Base-by-base conservation (phyloP, 495 filamentous ascomycete genomes). In the Penicillium ucsense region DNA sequence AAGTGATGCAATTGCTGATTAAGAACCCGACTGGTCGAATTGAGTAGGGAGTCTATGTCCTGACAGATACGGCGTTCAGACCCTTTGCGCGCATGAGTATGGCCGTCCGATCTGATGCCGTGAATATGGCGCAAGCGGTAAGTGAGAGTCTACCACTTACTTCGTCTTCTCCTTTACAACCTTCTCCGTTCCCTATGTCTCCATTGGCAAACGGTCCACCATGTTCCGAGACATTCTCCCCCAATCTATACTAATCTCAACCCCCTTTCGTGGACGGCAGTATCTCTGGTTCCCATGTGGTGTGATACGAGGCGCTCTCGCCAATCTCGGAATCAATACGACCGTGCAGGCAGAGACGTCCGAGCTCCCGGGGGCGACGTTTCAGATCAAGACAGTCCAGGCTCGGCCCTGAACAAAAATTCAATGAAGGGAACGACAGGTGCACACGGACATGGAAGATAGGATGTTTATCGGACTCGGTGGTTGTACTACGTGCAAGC, bases 231-330 rank as follows among this genome's bases (percentile, higher is more conserved):
- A 20, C 20, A 20, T 20, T 20, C 20, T 20, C 20, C 20, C 20
- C 20, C 20, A 20, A 20, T 20, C 20, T 20, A 20, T 20, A 20
- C 20, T 20, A 20, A 20, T 20, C 20, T 20, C 20, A 20, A 20
- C 20, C 20, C 20, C 20, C 20, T 20, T 20, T 20, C 20, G 20
- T 20, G 20, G 20, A 20, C 20, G 20, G 20, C 20, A 91, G 87
- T 95, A 90, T 63, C 76, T 98, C 9, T 95, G 85, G 82, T 94
- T 96, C 62, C 92, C 92, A 4, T 91, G 88, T 56, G 92, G 92
- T 48, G 73, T 98, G 12, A 84, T 98, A 41, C 76, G 91, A 36
- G 92, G 92, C 43, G 87, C 88, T 33, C 72, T 98, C 20, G 84
- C 89, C 7, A 89, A 83, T 44, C 75, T 98, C 76, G 91, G 92